phyloP scores from a whole-genome alignment of 192 early-diverging fungal genomes.

The Rhizophagus prolifer region DNA sequence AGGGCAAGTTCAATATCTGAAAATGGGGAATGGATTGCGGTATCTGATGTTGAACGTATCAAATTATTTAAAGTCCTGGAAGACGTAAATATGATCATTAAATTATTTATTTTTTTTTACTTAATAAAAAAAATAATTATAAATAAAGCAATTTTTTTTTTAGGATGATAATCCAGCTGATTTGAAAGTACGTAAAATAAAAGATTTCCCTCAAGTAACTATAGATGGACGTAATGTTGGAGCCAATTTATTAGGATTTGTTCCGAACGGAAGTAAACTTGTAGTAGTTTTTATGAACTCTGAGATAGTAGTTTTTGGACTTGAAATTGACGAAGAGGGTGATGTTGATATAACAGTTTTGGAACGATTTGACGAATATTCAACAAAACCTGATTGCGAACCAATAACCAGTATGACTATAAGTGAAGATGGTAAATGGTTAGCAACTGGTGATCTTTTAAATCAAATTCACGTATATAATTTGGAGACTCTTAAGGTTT shows the following conservation, averaged over 20 bases:
- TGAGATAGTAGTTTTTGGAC: constrained; percentile 72
- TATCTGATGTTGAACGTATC: constrained; percentile 71
- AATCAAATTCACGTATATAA: constrained; percentile 76
- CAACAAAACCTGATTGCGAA: constrained; percentile 27
- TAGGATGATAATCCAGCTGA: constrained; percentile 35
- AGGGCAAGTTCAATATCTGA: constrained; percentile 72
- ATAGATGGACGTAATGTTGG: constrained; percentile 45
- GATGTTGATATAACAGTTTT: constrained; percentile 36
- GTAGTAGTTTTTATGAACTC: constrained; percentile 77
- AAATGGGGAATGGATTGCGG: constrained; percentile 81
- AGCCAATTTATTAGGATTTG: constrained; percentile 74
- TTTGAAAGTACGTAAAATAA: constrained; percentile 47
- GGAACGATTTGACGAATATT: constrained; percentile 44
- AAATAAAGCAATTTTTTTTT: constrained; percentile 3
- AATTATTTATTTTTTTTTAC: not conserved
- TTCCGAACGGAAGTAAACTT: constrained; percentile 72
- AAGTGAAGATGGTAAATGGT: constrained; percentile 75
- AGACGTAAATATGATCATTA: constrained; percentile 37
- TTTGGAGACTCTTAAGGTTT: constrained; percentile 66
- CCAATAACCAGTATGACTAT: constrained; percentile 57
- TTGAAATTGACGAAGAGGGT: constrained; percentile 56
- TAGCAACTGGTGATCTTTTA: constrained; percentile 76
- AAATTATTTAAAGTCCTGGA: constrained; percentile 62
- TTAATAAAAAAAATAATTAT: too few species aligned
- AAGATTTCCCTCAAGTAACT: constrained; percentile 37